A percentile compares a stretch with the other conserved stretches of the same genome.
Evolutionary conservation across 1,284 basidiomycete genomes (phyloP).

Genomic region (Pyrrhoderma noxium): DNA sequence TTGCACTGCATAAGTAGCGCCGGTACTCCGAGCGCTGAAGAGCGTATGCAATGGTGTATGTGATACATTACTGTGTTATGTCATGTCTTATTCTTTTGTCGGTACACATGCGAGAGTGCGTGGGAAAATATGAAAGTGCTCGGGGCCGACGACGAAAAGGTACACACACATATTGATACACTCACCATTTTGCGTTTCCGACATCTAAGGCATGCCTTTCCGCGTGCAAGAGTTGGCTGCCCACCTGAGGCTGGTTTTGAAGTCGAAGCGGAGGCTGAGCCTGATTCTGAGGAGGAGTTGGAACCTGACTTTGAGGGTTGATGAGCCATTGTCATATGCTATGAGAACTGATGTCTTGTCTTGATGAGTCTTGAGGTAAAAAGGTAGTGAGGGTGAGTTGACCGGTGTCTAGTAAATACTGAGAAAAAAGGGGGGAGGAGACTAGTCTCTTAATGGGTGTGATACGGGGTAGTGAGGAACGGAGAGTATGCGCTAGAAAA

Average conservation of each 20-base stretch:
- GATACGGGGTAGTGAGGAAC: background rate
- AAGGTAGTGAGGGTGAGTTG: background rate
- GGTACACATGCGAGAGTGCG: constrained; percentile 26
- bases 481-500: background rate
- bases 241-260: constrained; percentile 13
- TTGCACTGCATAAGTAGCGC: too few species aligned
- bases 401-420: background rate
- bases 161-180: background rate
- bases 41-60: constrained; percentile 40
- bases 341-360: too few species aligned
- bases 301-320: constrained; percentile 25
- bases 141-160: background rate
- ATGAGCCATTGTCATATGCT: background rate
- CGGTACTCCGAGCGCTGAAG: constrained; percentile 24
- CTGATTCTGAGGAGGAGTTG: constrained; percentile 27
- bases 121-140: constrained; percentile 8
- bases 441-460: background rate
- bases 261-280: constrained; percentile 23
- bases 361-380: background rate
- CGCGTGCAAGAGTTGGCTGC: constrained; percentile 24
- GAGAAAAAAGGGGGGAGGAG: background rate
- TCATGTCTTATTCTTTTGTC: too few species aligned
- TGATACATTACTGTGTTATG: constrained; percentile 17
- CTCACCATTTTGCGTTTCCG: constrained; percentile 28
- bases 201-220: constrained; percentile 64